Percentiles rank a stretch among this genome's conserved stretches.
These are phyloP conservation scores for Ophiocordyceps sinensis DNA, from an alignment of 2,329 filamentous ascomycete genomes.

Conservation along the genomic window DNA sequence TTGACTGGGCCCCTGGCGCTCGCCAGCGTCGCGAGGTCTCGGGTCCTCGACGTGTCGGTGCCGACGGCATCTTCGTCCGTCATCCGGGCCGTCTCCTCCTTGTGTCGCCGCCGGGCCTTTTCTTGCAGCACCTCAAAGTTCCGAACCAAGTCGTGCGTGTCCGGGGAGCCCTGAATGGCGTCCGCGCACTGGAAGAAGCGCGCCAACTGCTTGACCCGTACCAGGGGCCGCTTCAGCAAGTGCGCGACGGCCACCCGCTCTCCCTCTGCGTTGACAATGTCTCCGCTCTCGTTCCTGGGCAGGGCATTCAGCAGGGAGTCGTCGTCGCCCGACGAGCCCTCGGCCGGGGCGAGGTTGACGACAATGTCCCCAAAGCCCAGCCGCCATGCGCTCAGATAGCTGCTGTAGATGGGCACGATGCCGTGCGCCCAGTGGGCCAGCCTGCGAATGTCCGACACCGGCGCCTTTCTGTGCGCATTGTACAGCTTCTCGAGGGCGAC, in stretches of 20 bases:
- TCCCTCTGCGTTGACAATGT: slow-evolving; percentile 58
- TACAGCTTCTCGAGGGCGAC: slow-evolving; percentile 75
- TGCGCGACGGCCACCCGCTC: slow-evolving; percentile 91
- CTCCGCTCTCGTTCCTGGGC: slow-evolving; percentile 49
- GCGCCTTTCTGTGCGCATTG: slow-evolving; percentile 65
- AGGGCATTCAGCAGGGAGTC: slow-evolving; percentile 44
- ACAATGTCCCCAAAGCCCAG: slow-evolving; percentile 90
- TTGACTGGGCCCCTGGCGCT: slow-evolving; percentile 48
- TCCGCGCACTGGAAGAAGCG: slow-evolving; percentile 65
- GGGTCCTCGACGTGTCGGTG: slow-evolving; percentile 67
- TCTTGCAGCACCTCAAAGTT: slow-evolving; percentile 60
- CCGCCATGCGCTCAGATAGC: slow-evolving; percentile 80
- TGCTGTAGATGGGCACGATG: slow-evolving; percentile 63
- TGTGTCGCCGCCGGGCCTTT: slow-evolving; percentile 52
- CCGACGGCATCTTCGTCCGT: slow-evolving; percentile 74
- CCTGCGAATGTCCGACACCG: slow-evolving; percentile 53
- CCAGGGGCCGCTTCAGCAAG: slow-evolving; percentile 74
- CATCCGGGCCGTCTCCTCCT: slow-evolving; percentile 54
- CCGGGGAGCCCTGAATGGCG: slow-evolving; percentile 34
- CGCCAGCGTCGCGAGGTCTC: slow-evolving; percentile 65
- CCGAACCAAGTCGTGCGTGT: slow-evolving; percentile 23
- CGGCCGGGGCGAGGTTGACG: slow-evolving; percentile 72
- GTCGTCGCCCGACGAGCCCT: slow-evolving; percentile 36
- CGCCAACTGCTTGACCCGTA: slow-evolving; percentile 74
- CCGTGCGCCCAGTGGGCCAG: slow-evolving; percentile 72